Conservation (phyloP, 1,284 basidiomycete genomes). For the Rhodotorula sp. region DNA sequence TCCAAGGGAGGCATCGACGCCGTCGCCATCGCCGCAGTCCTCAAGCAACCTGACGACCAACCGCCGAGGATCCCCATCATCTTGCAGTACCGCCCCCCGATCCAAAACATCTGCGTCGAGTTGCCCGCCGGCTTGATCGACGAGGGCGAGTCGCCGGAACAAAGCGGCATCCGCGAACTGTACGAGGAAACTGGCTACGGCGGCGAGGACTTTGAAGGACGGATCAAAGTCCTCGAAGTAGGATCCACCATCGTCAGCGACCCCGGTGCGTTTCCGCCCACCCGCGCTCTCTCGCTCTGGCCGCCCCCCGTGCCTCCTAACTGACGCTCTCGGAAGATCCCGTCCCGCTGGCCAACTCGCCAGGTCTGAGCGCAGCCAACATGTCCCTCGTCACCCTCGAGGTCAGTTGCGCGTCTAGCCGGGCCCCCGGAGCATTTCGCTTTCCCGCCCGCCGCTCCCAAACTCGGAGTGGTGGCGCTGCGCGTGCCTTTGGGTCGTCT, state of each 20-base stretch:
- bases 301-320: background rate
- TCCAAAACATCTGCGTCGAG: slow-evolving; percentile 56
- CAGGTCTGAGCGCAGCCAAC: slow-evolving; percentile 53
- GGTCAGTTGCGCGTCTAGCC: background rate
- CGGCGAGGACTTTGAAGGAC: slow-evolving; percentile 43
- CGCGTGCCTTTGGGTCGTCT: no score
- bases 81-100: slow-evolving; percentile 38
- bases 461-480: background rate
- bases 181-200: slow-evolving; percentile 85
- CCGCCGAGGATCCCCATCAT: slow-evolving; percentile 66
- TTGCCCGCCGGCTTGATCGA: slow-evolving; percentile 85
- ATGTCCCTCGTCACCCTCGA: slow-evolving; percentile 76
- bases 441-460: background rate
- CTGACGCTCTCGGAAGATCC: background rate
- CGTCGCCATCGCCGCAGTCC: slow-evolving; percentile 76
- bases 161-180: slow-evolving; percentile 78
- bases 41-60: slow-evolving; percentile 57
- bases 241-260: slow-evolving; percentile 29
- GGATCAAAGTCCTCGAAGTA: slow-evolving; percentile 32
- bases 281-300: background rate
- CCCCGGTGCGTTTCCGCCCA: slow-evolving; percentile 12
- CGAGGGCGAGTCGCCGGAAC: slow-evolving; percentile 70
- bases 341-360: slow-evolving; percentile 3
- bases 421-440: no score
- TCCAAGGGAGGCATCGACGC: slow-evolving; percentile 74